phyloP scores from a whole-genome alignment of 1,284 basidiomycete species.

The Boletus sp. region DNA sequence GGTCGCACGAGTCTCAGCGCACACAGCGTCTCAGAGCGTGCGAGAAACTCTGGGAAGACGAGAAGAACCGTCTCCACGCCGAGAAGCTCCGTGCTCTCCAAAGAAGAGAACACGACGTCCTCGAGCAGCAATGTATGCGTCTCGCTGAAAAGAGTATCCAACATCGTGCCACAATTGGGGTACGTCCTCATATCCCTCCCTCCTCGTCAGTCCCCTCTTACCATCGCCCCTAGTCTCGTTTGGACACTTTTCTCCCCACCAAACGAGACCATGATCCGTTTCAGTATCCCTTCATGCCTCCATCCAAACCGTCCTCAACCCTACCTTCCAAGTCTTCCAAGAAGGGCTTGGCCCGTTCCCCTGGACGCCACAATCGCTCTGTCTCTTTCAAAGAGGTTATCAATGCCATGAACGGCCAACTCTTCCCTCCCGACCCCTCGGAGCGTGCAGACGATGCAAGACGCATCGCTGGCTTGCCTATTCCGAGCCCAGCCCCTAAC shows the following conservation, averaged over 20 bases:
- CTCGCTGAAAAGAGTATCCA: slow-evolving; percentile 27
- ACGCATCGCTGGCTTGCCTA: slow-evolving; percentile 26
- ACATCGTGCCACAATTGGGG: slow-evolving; percentile 19
- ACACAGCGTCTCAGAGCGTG: slow-evolving; percentile 43
- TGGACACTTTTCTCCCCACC: slow-evolving; percentile 5
- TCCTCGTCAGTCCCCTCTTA: slow-evolving; percentile 9
- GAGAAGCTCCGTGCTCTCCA: slow-evolving; percentile 39
- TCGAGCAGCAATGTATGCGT: slow-evolving; percentile 30
- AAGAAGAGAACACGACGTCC: slow-evolving; percentile 37
- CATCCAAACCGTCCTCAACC: slow-evolving; percentile 15
- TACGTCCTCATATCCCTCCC: slow-evolving; percentile 9
- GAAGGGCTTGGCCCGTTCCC: slow-evolving; percentile 7
- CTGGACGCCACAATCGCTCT: slow-evolving; percentile 10
- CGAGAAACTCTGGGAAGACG: slow-evolving; percentile 51
- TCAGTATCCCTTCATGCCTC: slow-evolving; percentile 29
- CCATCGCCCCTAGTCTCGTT: slow-evolving; percentile 16
- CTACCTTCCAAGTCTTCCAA: slow-evolving; percentile 10
- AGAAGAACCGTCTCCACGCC: slow-evolving; percentile 41
- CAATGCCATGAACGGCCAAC: slow-evolving; percentile 52
- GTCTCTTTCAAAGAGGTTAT: slow-evolving; percentile 57
- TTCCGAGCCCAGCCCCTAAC: slow-evolving; percentile 15
- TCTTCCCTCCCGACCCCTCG: slow-evolving; percentile 47
- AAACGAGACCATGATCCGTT: slow-evolving; percentile 25
- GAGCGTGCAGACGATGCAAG: slow-evolving; percentile 35
- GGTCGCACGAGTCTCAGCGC: slow-evolving; percentile 36